These are phyloP conservation scores for Heliamphora pulchella DNA, from an alignment of 179 eudicot genomes.

Conservation along the genomic window DNA sequence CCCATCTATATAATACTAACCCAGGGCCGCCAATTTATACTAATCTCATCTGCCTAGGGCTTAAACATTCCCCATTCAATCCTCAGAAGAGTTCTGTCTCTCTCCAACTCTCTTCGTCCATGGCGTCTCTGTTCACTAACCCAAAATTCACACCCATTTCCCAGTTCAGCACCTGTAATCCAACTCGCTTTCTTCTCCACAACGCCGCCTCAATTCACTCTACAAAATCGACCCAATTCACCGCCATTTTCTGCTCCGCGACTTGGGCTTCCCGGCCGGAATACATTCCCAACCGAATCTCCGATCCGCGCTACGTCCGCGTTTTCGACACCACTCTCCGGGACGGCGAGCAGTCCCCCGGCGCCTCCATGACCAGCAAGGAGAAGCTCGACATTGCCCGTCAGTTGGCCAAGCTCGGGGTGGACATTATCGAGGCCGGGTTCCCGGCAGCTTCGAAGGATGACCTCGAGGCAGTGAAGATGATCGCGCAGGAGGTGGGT, in stretches of 20 bases:
- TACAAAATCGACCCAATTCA: slow-evolving; percentile 1
- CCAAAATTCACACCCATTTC: neutral
- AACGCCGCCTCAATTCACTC: neutral
- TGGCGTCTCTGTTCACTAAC: slow-evolving; percentile 15
- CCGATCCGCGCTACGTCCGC: slow-evolving; percentile 69
- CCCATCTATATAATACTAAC: too few species aligned
- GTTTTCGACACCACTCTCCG: slow-evolving; percentile 87
- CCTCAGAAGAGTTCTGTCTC: too few species aligned
- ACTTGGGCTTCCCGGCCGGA: slow-evolving; percentile 36
- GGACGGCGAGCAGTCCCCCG: slow-evolving; percentile 94
- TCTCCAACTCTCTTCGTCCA: neutral
- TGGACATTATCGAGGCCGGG: slow-evolving; percentile 86
- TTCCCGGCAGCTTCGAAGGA: slow-evolving; percentile 80
- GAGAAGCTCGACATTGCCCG: slow-evolving; percentile 85
- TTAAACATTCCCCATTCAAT: too few species aligned
- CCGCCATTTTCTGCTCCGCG: slow-evolving; percentile 27
- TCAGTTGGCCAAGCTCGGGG: slow-evolving; percentile 66
- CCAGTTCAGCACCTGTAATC: neutral
- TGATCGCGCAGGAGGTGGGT: slow-evolving; percentile 65
- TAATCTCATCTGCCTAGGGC: too few species aligned
- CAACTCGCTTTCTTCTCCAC: slow-evolving; percentile 8
- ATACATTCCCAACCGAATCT: slow-evolving; percentile 53
- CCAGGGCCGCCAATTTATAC: too few species aligned
- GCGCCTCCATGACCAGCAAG: slow-evolving; percentile 81
- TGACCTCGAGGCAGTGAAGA: slow-evolving; percentile 67